A percentile compares a stretch with the other conserved stretches of the same genome.
Conservation (phyloP, 164 flowering plant species). For the Nymphaea thermarum region DNA sequence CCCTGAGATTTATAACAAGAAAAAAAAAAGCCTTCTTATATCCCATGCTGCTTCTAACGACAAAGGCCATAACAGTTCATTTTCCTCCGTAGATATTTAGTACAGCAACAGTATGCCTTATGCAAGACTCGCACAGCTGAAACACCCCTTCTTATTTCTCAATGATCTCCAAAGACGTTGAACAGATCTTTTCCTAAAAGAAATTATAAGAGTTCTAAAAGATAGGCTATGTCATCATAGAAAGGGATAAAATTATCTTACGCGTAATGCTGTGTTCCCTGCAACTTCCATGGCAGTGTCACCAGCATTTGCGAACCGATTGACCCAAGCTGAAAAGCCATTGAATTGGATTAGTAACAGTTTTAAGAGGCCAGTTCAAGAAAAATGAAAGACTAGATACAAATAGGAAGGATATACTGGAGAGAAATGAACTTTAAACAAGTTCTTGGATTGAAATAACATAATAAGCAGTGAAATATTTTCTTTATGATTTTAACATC, state of each 20-base stretch:
- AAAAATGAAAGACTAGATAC: background rate
- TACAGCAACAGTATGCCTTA: too few relatives aligned
- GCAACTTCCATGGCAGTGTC: constrained; percentile 95
- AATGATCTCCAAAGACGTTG: too few relatives aligned
- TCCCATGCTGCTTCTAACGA: too few relatives aligned
- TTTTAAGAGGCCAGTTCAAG: background rate
- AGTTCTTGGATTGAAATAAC: background rate
- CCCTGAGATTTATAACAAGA: too few relatives aligned
- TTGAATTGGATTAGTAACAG: background rate
- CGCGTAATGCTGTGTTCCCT: constrained; percentile 77
- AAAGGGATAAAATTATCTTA: constrained; percentile 16
- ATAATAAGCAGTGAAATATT: too few relatives aligned
- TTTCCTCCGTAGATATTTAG: too few relatives aligned
- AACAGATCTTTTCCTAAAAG: too few relatives aligned
- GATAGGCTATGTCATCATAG: background rate
- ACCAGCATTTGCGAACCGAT: constrained; percentile 97
- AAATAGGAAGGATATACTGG: background rate
- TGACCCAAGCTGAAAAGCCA: constrained; percentile 74
- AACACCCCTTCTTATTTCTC: too few relatives aligned
- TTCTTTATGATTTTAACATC: too few relatives aligned
- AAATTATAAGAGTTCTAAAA: background rate
- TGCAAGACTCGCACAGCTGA: too few relatives aligned
- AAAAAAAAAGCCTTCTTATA: too few relatives aligned
- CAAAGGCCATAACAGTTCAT: too few relatives aligned
- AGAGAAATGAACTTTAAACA: background rate